Percentiles rank a stretch among this genome's conserved stretches.
Conservation (phyloP, 305 asterid species). For the Plantago coronopus region DNA sequence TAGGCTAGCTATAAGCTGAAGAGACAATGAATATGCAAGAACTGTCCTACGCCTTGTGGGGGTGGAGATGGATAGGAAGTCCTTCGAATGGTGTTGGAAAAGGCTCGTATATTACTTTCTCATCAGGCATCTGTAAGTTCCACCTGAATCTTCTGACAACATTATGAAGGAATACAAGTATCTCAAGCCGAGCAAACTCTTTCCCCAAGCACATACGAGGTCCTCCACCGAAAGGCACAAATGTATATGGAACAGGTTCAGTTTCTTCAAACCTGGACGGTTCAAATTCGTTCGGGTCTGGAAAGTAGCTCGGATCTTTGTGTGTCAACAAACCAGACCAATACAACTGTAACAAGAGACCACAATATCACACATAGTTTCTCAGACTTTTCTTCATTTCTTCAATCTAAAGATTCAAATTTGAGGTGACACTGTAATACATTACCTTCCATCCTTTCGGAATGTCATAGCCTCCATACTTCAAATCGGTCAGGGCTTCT, state of each 20-base stretch:
- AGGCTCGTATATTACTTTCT: conserved; percentile 35
- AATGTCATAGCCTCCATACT: conserved; percentile 34
- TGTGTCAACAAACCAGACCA: conserved; percentile 73
- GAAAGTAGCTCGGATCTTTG: conserved; percentile 42
- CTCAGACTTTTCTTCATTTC: too few relatives aligned
- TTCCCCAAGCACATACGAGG: conserved; percentile 72
- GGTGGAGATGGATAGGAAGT: background rate
- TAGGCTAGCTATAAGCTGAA: background rate
- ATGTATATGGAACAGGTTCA: conserved; percentile 75
- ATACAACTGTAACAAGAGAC: conserved; percentile 40
- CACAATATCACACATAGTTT: background rate
- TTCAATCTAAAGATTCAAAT: too few relatives aligned
- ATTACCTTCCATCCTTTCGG: conserved; percentile 48
- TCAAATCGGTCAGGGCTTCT: conserved; percentile 34
- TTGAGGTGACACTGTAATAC: too few relatives aligned
- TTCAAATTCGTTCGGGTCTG: conserved; percentile 51
- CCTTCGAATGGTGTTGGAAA: conserved; percentile 24
- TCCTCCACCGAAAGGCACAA: conserved; percentile 74
- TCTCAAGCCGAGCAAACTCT: conserved; percentile 38
- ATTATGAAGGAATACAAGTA: conserved; percentile 44
- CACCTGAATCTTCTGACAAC: conserved; percentile 38
- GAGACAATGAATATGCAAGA: background rate
- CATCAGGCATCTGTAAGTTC: conserved; percentile 34
- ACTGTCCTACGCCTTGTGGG: too few relatives aligned
- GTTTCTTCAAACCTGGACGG: conserved; percentile 62